These are phyloP conservation scores for Tricholoma sp. DNA, from an alignment of 768 basidiomycete species.

Conservation along the genomic window DNA sequence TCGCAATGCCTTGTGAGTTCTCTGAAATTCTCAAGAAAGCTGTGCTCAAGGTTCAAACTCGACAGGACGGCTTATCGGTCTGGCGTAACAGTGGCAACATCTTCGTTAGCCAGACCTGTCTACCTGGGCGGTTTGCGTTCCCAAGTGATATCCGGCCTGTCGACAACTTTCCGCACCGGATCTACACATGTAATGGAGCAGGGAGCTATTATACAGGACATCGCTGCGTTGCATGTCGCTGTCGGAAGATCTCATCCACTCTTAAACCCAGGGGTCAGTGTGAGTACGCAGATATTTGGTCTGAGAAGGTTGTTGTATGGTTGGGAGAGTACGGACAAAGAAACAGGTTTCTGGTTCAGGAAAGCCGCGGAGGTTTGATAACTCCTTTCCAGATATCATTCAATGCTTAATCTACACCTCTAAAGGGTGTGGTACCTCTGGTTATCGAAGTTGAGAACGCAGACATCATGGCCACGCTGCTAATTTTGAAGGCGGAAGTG, in stretches of 20 bases:
- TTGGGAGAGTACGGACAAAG: conserved; percentile 41
- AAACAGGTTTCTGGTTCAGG: conserved; percentile 52
- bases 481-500: conserved; percentile 64
- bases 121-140: conserved; percentile 29
- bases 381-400: neutral
- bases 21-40: neutral
- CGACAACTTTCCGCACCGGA: conserved; percentile 56
- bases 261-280: conserved; percentile 36
- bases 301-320: conserved; percentile 57
- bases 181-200: conserved; percentile 51
- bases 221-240: conserved; percentile 58
- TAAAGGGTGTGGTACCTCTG: conserved; percentile 57
- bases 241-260: conserved; percentile 39
- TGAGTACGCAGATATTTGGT: conserved; percentile 62
- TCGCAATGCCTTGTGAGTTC: conserved; percentile 64
- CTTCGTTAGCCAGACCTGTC: conserved; percentile 39
- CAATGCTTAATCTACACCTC: conserved; percentile 4
- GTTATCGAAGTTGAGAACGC: conserved; percentile 64
- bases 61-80: conserved; percentile 57
- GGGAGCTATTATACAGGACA: conserved; percentile 56
- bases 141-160: conserved; percentile 55
- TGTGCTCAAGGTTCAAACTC: neutral
- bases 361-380: conserved; percentile 47
- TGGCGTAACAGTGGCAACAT: conserved; percentile 61
- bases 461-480: conserved; percentile 67